These are phyloP conservation scores for Westerdykella aurantiaca DNA, from an alignment of 2,329 filamentous ascomycete genomes.

Conservation along the genomic window DNA sequence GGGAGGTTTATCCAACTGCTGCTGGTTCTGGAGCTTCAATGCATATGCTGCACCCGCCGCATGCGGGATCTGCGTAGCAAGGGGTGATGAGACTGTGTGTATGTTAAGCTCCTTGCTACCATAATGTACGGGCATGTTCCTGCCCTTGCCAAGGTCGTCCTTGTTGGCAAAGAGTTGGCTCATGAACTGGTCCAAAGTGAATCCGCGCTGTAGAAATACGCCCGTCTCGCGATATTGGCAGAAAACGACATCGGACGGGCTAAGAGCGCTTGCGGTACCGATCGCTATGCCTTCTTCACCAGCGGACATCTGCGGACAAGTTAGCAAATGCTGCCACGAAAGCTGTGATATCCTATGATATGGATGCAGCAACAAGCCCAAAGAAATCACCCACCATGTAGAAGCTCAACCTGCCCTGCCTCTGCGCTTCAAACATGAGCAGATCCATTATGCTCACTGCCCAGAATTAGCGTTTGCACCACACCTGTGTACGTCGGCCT, in stretches of 20 bases:
- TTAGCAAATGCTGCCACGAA: not conserved
- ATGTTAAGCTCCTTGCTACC: slow-evolving; percentile 79
- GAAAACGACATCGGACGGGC: slow-evolving; percentile 83
- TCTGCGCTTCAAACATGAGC: slow-evolving; percentile 96
- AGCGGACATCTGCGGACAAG: slow-evolving; percentile 56
- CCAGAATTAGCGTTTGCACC: not conserved
- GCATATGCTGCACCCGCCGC: slow-evolving; percentile 83
- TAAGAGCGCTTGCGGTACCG: slow-evolving; percentile 76
- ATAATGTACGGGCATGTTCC: slow-evolving; percentile 98
- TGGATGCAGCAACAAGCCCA: not conserved
- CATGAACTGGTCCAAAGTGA: slow-evolving; percentile 86
- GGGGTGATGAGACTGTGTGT: slow-evolving; percentile 77
- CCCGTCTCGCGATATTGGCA: slow-evolving; percentile 93
- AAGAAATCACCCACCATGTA: slow-evolving; percentile 72
- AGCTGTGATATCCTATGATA: not conserved
- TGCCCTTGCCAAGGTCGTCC: slow-evolving; percentile 70
- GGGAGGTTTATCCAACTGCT: slow-evolving; percentile 57
- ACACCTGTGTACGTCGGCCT: not conserved
- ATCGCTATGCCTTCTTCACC: slow-evolving; percentile 93
- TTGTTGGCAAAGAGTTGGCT: slow-evolving; percentile 85
- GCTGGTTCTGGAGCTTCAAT: slow-evolving; percentile 70
- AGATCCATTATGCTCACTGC: slow-evolving; percentile 81
- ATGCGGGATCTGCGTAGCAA: slow-evolving; percentile 86
- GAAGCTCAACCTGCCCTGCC: slow-evolving; percentile 89
- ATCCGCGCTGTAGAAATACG: slow-evolving; percentile 84